Evolutionary conservation across 768 basidiomycete species (phyloP), one percentile per base, ranked within the genome.

Genomic region (Mycena venus): DNA sequence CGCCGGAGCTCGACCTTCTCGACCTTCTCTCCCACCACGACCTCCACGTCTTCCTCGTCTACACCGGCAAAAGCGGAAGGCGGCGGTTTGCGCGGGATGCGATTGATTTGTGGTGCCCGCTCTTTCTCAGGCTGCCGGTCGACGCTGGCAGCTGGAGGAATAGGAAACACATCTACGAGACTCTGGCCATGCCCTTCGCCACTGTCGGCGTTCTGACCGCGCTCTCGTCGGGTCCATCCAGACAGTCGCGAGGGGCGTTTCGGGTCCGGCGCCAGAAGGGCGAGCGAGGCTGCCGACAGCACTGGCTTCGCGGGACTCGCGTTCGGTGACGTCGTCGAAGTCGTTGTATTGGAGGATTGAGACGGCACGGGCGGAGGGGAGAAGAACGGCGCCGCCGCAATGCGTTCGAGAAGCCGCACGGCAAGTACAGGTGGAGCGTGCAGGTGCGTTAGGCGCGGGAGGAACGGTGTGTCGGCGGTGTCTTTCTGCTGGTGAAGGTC

Each of bases 401-500:
- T 38, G 6, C 69, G 38, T 15, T 71, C 69, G 21, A 77, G 69
- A 4, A 77, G 1, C 14, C 42, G 32, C 36, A 60, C 58, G 10
- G 69, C 60, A 23, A 77, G 65, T 31, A 61, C 60, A 21, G 75
- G 72, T n/a, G 72, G 69, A 10, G 75, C 75, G 64, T 77, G 75
- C 27, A 77, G 72, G 61, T 77, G 75, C 29, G 75, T 74, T 3
- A 77, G 62, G 31, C 69, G 53, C 27, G 75, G 75, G 59, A 77
- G 72, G 69, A 77, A 77, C 5, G 72, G 55, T 0, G 10, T 4
- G 3, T 19, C 11, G 7, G 15, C 27, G 5, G 21, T 27, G 1
- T n/a, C 51, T 0, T 51, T 14, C 17, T 36, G n/a, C 12, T n/a
- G 15, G 15, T 38, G 36, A 10, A 15, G 36, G 36, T 23, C 49